Evolutionary conservation across 192 early-diverging fungal species (phyloP), one percentile per base, ranked within the genome.

Genomic region (Coemansia sp.): DNA sequence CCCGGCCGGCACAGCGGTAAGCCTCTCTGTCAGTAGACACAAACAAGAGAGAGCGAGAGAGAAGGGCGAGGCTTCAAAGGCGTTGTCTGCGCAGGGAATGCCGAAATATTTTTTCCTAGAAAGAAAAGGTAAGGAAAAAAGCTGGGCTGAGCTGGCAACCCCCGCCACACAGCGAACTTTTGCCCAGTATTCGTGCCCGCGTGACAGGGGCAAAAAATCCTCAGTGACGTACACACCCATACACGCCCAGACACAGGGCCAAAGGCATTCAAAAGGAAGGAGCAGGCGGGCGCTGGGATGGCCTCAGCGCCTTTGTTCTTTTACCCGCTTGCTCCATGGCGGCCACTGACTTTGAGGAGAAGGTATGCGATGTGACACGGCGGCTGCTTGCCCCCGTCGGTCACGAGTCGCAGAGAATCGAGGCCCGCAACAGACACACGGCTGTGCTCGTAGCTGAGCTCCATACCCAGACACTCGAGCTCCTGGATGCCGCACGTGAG

Each of bases 401-500:
- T 38, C 57, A 50, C 10, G 54, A 41, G 17, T 56, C 62, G 17
- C 31, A 17, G 14, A 54, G 60, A 31, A 38, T 54, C 9, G 62
- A 65, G 42, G 25, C 13, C 16, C 53, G 62, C 47, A 38, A 18
- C 49, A 22, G 26, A 13, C 31, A 42, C 25, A 27, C 62, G 20
- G 32, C 33, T 12, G 9, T 51, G 25, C 47, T 73, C 1, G 36
- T 65, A 17, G 62, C 62, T 3, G 69, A 73, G 41, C 69, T 73
- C 19, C 62, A 73, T 32, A 58, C 54, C 18, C 62, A 73, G 47
- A 40, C 47, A 19, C 45, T 47, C 19, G 58, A 56, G 46, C 50
- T 73, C 19, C 44, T 56, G 3, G 69, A 29, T 1, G 62, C 69
- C 7, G 47, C 62, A 18, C 38, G 46, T 16, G 53, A 32, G 0